Conservation (phyloP, 2,329 filamentous ascomycete genomes). For the Colletotrichum aenigma region DNA sequence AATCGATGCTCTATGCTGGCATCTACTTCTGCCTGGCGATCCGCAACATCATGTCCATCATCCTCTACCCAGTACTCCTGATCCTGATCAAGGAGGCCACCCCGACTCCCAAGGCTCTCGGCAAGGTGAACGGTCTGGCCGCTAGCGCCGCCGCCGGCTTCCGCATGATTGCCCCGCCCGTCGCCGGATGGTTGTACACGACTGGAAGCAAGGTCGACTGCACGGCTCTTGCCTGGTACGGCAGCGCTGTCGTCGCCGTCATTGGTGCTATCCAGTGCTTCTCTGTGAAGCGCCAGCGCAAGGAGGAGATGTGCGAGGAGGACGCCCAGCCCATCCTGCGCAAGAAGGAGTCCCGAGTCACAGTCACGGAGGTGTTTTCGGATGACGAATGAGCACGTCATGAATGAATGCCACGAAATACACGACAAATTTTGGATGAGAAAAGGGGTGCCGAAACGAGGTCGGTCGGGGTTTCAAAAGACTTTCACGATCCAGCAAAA, state of each 20-base stretch:
- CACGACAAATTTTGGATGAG: not conserved
- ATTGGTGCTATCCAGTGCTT: conserved; percentile 67
- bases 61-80: conserved; percentile 69
- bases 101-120: conserved; percentile 58
- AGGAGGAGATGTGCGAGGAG: conserved; percentile 4
- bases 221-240: conserved; percentile 68
- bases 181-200: conserved; percentile 68
- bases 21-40: conserved; percentile 64
- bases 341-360: conserved; percentile 14
- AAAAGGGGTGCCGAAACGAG: not conserved
- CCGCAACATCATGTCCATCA: conserved; percentile 65
- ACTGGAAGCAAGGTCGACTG: conserved; percentile 63
- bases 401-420: not conserved
- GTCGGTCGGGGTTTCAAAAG: not conserved
- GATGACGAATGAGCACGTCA: conserved; percentile 15
- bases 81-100: conserved; percentile 73
- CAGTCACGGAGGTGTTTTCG: conserved; percentile 11
- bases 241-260: conserved; percentile 59
- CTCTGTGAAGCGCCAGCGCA: conserved; percentile 42
- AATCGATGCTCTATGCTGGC: conserved; percentile 53
- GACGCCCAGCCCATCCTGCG: not conserved
- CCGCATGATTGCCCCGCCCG: conserved; percentile 69
- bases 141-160: conserved; percentile 70
- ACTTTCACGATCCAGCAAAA: not conserved
- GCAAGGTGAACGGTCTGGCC: conserved; percentile 69